Evolutionary conservation across 176 grass and related monocot genomes (phyloP).

Genomic region (Carex pumila): DNA sequence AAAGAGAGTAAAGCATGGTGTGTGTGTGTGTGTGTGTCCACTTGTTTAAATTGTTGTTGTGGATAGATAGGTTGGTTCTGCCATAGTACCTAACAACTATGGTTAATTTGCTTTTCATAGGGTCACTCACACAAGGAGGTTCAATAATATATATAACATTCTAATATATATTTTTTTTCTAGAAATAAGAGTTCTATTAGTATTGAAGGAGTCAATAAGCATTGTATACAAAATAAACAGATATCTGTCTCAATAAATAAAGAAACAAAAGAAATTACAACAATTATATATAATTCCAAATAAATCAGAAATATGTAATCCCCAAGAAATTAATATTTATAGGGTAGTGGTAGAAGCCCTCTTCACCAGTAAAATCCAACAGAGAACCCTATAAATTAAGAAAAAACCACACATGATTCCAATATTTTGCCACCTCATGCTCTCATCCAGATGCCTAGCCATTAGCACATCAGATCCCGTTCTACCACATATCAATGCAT

Average conservation of each 20-base stretch:
- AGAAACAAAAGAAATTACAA: conserved; percentile 11
- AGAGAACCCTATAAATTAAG: conserved; percentile 65
- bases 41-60: too few relatives aligned
- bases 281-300: background rate
- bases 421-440: conserved; percentile 57
- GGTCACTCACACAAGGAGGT: too few relatives aligned
- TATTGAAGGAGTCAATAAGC: background rate
- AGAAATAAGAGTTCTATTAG: background rate
- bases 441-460: conserved; percentile 51
- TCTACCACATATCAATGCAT: conserved; percentile 20
- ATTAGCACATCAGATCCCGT: conserved; percentile 53
- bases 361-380: conserved; percentile 65
- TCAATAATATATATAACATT: too few relatives aligned
- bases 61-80: too few relatives aligned
- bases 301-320: background rate
- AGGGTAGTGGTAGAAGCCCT: conserved; percentile 75
- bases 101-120: too few relatives aligned
- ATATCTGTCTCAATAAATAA: background rate
- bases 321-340: conserved; percentile 11
- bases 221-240: background rate
- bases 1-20: too few relatives aligned
- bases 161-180: background rate
- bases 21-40: too few relatives aligned
- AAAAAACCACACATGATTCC: conserved; percentile 79
- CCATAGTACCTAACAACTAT: too few relatives aligned